Conservation (phyloP, 768 basidiomycete genomes). For the Suillus ampliporus region DNA sequence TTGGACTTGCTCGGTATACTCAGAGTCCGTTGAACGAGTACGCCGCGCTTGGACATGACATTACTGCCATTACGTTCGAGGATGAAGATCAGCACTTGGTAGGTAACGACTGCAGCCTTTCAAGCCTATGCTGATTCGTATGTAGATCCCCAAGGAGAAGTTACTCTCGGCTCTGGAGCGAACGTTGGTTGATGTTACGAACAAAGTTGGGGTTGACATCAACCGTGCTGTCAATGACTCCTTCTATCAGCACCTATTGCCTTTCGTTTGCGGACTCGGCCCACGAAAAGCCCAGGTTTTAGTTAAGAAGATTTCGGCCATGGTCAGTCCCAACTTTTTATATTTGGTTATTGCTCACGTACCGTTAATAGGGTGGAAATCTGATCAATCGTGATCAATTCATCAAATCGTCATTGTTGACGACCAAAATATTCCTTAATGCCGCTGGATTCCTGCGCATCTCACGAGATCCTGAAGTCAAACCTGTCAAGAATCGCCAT, state of each 20-base stretch:
- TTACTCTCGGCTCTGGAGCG: slow-evolving; percentile 82
- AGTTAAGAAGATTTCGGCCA: slow-evolving; percentile 76
- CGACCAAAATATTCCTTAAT: slow-evolving; percentile 90
- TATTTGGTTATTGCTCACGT: background rate
- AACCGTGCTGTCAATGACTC: slow-evolving; percentile 88
- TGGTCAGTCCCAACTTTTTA: slow-evolving; percentile 54
- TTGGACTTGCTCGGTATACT: slow-evolving; percentile 90
- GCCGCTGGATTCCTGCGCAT: slow-evolving; percentile 93
- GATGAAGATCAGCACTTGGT: slow-evolving; percentile 89
- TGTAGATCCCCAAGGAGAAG: slow-evolving; percentile 87
- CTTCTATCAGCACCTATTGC: slow-evolving; percentile 89
- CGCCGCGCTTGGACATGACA: slow-evolving; percentile 85
- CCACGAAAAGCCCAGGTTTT: slow-evolving; percentile 91
- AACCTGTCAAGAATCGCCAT: slow-evolving; percentile 62
- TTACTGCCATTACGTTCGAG: slow-evolving; percentile 82
- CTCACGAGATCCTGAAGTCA: slow-evolving; percentile 69
- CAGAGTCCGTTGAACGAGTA: slow-evolving; percentile 97
- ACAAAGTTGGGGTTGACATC: slow-evolving; percentile 94
- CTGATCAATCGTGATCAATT: slow-evolving; percentile 89
- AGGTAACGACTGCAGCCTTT: slow-evolving; percentile 26
- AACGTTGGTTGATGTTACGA: slow-evolving; percentile 87
- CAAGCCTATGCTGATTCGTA: slow-evolving; percentile 14
- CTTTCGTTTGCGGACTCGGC: slow-evolving; percentile 91
- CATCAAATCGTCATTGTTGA: slow-evolving; percentile 77
- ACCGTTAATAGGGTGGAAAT: slow-evolving; percentile 72